Evolutionary conservation across 2,329 filamentous ascomycete genomes (phyloP).

Genomic region (Cryphonectria nitschkei): DNA sequence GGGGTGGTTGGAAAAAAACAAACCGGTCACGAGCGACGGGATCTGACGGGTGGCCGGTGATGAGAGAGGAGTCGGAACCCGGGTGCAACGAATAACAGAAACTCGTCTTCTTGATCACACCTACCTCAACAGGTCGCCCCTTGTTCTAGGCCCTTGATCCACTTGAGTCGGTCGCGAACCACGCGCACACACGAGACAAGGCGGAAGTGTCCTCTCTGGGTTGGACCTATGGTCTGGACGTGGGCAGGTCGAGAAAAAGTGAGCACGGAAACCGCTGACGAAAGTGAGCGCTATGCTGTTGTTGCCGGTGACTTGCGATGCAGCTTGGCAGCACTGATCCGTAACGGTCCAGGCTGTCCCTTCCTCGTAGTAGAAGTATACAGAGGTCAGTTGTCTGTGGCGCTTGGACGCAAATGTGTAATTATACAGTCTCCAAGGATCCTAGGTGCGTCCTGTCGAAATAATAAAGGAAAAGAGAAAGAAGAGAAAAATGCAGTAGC

Average conservation of each 20-base stretch:
- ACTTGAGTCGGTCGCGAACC: constrained; percentile 7
- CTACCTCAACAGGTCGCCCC: constrained; percentile 8
- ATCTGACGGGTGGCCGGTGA: constrained; percentile 4
- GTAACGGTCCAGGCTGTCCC: background rate
- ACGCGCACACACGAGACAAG: constrained; percentile 4
- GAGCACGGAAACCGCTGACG: constrained; percentile 24
- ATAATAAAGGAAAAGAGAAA: background rate
- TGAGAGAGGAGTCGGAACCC: background rate
- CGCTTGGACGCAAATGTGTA: background rate
- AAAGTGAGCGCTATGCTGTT: constrained; percentile 4
- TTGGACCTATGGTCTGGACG: constrained; percentile 12
- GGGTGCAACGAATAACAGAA: constrained; percentile 1
- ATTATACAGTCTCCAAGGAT: background rate
- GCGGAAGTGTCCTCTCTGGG: constrained; percentile 7
- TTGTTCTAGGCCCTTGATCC: background rate
- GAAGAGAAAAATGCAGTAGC: constrained; percentile 15
- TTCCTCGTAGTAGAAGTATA: background rate
- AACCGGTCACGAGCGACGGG: constrained; percentile 3
- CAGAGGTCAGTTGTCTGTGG: background rate
- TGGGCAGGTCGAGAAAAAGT: constrained; percentile 3
- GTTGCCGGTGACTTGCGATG: background rate
- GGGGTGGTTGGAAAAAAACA: constrained; percentile 20
- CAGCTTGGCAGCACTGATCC: background rate
- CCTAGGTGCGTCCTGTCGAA: background rate
- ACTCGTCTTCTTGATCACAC: constrained; percentile 13